Evolutionary conservation across 129 eudicot genomes (phyloP).

Genomic region (Flaveria ramosissima): DNA sequence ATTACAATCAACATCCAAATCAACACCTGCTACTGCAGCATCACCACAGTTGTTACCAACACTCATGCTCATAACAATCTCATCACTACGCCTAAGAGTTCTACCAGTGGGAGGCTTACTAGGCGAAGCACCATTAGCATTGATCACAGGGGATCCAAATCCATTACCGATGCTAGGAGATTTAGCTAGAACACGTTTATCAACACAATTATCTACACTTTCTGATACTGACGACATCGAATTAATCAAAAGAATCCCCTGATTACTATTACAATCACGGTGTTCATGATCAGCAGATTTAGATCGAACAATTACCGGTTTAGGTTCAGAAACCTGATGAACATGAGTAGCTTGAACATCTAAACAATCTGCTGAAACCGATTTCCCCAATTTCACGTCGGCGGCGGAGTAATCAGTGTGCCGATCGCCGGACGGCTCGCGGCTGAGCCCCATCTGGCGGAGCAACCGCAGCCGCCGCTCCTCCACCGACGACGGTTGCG

Average conservation of each 20-base stretch:
- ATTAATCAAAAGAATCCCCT: constrained; percentile 44
- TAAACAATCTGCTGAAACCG: constrained; percentile 49
- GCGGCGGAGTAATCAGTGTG: constrained; percentile 16
- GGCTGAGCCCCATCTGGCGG: constrained; percentile 61
- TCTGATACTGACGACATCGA: constrained; percentile 34
- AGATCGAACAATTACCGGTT: constrained; percentile 48
- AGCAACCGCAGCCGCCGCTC: constrained; percentile 87
- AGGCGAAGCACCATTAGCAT: constrained; percentile 42
- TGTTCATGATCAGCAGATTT: constrained; percentile 51
- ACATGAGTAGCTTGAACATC: constrained; percentile 15
- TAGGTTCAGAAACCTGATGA: constrained; percentile 6
- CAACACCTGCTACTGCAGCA: background rate
- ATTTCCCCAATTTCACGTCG: constrained; percentile 38
- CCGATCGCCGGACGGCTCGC: constrained; percentile 20
- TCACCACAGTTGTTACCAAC: constrained; percentile 27
- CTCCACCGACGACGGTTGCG: constrained; percentile 72
- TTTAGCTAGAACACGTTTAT: constrained; percentile 33
- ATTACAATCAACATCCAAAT: constrained; percentile 32
- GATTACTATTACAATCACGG: constrained; percentile 34
- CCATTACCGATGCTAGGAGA: constrained; percentile 38
- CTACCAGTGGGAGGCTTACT: constrained; percentile 70
- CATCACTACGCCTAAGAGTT: constrained; percentile 40
- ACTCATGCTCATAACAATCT: constrained; percentile 33
- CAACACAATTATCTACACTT: constrained; percentile 48
- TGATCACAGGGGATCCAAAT: constrained; percentile 14